A percentile compares a stretch with the other conserved stretches of the same genome.
phyloP scores from a whole-genome alignment of 2,329 filamentous ascomycete species.

The Alternaria viburni region DNA sequence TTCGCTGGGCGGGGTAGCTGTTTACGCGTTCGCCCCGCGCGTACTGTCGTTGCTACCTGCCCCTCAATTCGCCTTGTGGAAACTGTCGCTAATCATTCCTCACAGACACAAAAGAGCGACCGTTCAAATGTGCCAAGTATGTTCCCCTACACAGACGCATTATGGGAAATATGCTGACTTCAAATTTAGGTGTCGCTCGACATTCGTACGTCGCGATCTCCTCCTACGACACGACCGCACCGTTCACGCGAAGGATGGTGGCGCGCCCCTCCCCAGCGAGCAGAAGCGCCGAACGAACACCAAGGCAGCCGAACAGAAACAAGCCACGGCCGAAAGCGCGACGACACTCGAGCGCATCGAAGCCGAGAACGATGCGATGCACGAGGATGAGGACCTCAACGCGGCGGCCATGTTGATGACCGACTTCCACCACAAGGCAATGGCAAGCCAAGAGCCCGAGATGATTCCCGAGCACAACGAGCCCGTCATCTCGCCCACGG shows the following conservation, averaged over 20 bases:
- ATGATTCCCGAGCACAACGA: conserved; percentile 61
- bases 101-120: conserved; percentile 98
- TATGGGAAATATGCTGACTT: background rate
- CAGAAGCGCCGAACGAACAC: conserved; percentile 81
- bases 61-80: too few species aligned
- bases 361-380: conserved; percentile 81
- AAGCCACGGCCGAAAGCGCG: conserved; percentile 80
- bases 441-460: conserved; percentile 70
- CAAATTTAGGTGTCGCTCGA: conserved; percentile 91
- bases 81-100: too few species aligned
- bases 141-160: too few species aligned
- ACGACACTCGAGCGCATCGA: conserved; percentile 92
- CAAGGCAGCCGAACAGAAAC: conserved; percentile 66
- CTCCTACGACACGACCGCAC: conserved; percentile 97
- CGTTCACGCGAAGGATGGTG: conserved; percentile 97
- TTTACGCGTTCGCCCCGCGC: conserved; percentile 44
- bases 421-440: conserved; percentile 95
- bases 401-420: conserved; percentile 98
- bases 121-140: conserved; percentile 77
- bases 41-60: conserved; percentile 37
- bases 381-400: conserved; percentile 93
- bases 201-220: conserved; percentile 95
- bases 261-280: conserved; percentile 90
- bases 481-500: conserved; percentile 75
- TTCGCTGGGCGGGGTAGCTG: conserved; percentile 32